Conservation (phyloP, 495 filamentous ascomycete species). For the Penicillium argentinense region DNA sequence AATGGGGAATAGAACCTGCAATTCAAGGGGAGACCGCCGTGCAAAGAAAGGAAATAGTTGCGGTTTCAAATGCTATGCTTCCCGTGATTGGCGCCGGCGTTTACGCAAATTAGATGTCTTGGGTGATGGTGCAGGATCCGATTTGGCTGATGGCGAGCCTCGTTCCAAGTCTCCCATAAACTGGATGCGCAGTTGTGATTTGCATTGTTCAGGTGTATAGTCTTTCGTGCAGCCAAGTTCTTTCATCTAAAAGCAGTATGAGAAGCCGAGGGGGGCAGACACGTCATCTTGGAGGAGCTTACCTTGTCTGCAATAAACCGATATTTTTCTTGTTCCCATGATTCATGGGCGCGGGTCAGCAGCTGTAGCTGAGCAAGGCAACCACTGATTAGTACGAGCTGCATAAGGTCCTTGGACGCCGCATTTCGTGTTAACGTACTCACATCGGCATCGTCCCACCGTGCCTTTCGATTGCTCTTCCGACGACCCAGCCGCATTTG, state of each 20-base stretch:
- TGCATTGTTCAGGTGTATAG: conserved; percentile 40
- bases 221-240: conserved; percentile 34
- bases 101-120: conserved; percentile 16
- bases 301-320: conserved; percentile 53
- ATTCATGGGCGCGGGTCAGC: conserved; percentile 46
- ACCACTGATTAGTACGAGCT: conserved; percentile 11
- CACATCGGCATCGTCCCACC: conserved; percentile 70
- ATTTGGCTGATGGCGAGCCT: conserved; percentile 24
- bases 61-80: not conserved
- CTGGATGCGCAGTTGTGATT: conserved; percentile 31
- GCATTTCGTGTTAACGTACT: conserved; percentile 38
- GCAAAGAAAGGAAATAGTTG: not conserved
- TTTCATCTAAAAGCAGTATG: conserved; percentile 29
- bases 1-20: conserved; percentile 1
- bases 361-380: conserved; percentile 40
- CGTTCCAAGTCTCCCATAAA: conserved; percentile 15
- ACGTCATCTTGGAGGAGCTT: conserved; percentile 1
- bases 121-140: conserved; percentile 26
- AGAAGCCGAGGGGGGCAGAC: conserved; percentile 1
- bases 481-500: conserved; percentile 73
- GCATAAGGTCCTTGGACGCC: not conserved
- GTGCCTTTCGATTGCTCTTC: conserved; percentile 57
- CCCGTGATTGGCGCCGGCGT: conserved; percentile 11
- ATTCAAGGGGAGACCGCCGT: too few relatives aligned
- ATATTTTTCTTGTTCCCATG: conserved; percentile 53